Evolutionary conservation across 352 stramenopile genomes (phyloP), one percentile per base, ranked within the genome.

Genomic region (Saprolegnia parasitica): DNA sequence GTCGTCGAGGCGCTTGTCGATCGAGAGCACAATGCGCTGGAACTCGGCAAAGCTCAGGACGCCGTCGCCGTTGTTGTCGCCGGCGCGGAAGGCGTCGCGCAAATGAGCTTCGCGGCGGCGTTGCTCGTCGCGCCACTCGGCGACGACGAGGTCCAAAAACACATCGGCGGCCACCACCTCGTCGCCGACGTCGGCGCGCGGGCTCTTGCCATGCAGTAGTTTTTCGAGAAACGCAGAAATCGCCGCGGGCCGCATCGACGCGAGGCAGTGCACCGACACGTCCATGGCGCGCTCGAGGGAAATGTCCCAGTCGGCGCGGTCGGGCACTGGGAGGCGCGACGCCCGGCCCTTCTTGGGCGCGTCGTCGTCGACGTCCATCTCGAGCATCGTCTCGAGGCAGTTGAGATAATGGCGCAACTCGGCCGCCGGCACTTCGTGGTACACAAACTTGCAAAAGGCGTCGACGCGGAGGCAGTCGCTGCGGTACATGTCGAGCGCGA

Each of bases 21-120:
- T 93, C 1, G 80, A 80, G 26, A 89, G 73, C 49, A 93, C 81
- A 62, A 93, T 93, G 26, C 89, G 82, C 13, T 80, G 81, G 57
- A 93, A 93, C 67, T 93, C 84, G 5, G 83, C 84, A 0, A 78
- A 86, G 18, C 84, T 91, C 49, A 93, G 72, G 54, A 90, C 74
- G 0, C 86, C 86, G 67, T 93, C 86, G 37, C 84, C 86, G 65
- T 93, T 90, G 47, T 91, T 80, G 56, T 93, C 84, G 23, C 86
- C 86, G 6, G 82, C 84, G 26, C 81, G 86, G 75, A 93, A 93
- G 0, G 81, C 80, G 23, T 91, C 80, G 20, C 87, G 70, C 71
- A 93, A 68, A 52, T 90, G 76, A 1, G 56, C 76, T 68, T 93
- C 84, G 4, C 86, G 79, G 26, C 86, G 79, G n/a, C 75, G 52